Conservation (phyloP, 2,329 filamentous ascomycete genomes). For the Paraphoma chrysanthemicola region DNA sequence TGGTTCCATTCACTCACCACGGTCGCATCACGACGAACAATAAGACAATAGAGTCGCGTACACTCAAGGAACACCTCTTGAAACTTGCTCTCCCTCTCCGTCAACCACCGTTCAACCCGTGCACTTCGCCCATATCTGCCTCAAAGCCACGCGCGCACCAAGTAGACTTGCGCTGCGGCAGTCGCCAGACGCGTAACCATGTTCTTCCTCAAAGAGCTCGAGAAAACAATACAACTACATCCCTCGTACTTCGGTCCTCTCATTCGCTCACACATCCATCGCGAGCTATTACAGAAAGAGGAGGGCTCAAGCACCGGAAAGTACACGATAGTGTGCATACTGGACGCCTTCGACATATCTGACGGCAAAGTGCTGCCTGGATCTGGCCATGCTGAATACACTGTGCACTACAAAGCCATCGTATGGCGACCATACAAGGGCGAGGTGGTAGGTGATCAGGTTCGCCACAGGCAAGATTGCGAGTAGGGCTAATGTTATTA, state of each 20-base stretch:
- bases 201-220: constrained; percentile 98
- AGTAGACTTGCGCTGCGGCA: constrained; percentile 8
- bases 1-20: constrained; percentile 19
- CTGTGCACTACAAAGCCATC: constrained; percentile 91
- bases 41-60: constrained; percentile 37
- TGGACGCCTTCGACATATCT: constrained; percentile 94
- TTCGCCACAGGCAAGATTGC: background rate
- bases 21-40: constrained; percentile 25
- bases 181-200: constrained; percentile 59
- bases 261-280: constrained; percentile 89
- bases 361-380: constrained; percentile 92
- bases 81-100: constrained; percentile 7
- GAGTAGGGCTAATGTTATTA: constrained; percentile 49
- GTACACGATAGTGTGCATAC: constrained; percentile 97
- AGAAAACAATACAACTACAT: constrained; percentile 92
- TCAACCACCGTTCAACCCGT: constrained; percentile 15
- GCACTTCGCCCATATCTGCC: constrained; percentile 14
- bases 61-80: constrained; percentile 19
- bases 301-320: constrained; percentile 95
- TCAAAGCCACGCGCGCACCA: constrained; percentile 12
- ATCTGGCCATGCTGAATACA: constrained; percentile 91
- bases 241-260: constrained; percentile 96
- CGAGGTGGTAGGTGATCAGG: constrained; percentile 77
- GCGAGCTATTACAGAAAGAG: constrained; percentile 88
- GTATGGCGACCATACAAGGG: constrained; percentile 98